These are phyloP conservation scores for Firmiana major DNA, from an alignment of 345 rosid species.

Conservation along the genomic window DNA sequence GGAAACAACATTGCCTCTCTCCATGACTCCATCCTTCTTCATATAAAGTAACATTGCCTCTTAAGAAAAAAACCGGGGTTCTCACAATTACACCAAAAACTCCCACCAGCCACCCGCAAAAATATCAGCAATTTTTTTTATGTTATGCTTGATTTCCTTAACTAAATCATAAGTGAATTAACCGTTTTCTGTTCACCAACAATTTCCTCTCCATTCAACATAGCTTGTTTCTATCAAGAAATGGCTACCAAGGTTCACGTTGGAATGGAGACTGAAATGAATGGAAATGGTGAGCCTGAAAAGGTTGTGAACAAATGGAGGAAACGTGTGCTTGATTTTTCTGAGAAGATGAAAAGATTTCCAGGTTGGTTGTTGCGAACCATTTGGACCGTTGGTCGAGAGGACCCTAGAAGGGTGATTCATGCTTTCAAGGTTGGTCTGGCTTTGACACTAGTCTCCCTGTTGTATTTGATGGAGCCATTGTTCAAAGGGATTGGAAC, in stretches of 20 bases:
- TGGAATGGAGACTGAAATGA: constrained; percentile 28
- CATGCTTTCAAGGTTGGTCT: constrained; percentile 85
- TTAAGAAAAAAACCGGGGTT: constrained; percentile 16
- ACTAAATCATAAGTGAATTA: background rate
- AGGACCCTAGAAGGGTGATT: constrained; percentile 67
- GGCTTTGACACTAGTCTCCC: constrained; percentile 63
- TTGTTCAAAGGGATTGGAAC: constrained; percentile 55
- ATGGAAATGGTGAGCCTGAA: background rate
- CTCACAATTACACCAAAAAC: constrained; percentile 2
- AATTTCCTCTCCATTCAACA: background rate
- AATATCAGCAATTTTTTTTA: background rate
- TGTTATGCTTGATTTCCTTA: background rate
- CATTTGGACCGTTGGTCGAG: constrained; percentile 51
- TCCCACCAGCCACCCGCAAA: constrained; percentile 11
- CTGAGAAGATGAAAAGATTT: constrained; percentile 34
- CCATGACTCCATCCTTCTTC: background rate
- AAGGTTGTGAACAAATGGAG: constrained; percentile 14
- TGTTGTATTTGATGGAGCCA: constrained; percentile 60
- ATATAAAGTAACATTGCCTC: background rate
- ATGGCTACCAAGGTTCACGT: constrained; percentile 39
- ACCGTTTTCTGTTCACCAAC: background rate
- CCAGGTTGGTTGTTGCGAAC: constrained; percentile 24
- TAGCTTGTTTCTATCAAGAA: background rate
- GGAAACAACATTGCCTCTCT: background rate
- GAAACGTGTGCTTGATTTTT: constrained; percentile 22